Conservation (phyloP, 495 filamentous ascomycete species). For the Glutinoglossum americanum region DNA sequence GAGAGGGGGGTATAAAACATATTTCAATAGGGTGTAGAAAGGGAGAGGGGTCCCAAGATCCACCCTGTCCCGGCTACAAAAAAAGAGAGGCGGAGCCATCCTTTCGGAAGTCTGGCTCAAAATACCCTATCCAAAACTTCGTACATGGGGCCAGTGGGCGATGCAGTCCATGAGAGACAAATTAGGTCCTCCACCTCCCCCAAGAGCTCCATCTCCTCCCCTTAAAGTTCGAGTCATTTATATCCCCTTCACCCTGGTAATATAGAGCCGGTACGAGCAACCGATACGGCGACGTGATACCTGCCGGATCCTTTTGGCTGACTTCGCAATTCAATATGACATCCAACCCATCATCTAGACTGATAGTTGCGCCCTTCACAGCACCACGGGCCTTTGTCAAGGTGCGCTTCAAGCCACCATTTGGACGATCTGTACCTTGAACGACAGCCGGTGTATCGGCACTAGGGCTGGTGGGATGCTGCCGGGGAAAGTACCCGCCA, state of each 20-base stretch:
- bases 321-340: constrained; percentile 76
- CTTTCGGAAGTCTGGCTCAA: not conserved
- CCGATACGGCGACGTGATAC: constrained; percentile 74
- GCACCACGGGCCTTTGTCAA: not conserved
- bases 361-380: constrained; percentile 17
- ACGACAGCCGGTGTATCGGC: not conserved
- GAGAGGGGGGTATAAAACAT: not conserved
- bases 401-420: constrained; percentile 3
- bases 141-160: not conserved
- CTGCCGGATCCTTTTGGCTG: constrained; percentile 59
- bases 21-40: not conserved
- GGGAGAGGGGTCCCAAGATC: not conserved
- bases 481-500: constrained; percentile 21
- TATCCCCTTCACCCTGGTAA: constrained; percentile 26
- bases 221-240: constrained; percentile 18
- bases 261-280: constrained; percentile 59
- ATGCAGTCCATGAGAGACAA: not conserved
- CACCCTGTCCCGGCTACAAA: not conserved
- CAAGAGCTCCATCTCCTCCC: constrained; percentile 25
- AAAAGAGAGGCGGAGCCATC: not conserved
- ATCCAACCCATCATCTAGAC: constrained; percentile 61
- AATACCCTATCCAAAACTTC: not conserved
- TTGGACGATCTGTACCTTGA: not conserved
- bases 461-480: not conserved
- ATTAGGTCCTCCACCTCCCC: constrained; percentile 7